Conservation (phyloP, 2,329 filamentous ascomycete species). For the Metarhizium rileyi region DNA sequence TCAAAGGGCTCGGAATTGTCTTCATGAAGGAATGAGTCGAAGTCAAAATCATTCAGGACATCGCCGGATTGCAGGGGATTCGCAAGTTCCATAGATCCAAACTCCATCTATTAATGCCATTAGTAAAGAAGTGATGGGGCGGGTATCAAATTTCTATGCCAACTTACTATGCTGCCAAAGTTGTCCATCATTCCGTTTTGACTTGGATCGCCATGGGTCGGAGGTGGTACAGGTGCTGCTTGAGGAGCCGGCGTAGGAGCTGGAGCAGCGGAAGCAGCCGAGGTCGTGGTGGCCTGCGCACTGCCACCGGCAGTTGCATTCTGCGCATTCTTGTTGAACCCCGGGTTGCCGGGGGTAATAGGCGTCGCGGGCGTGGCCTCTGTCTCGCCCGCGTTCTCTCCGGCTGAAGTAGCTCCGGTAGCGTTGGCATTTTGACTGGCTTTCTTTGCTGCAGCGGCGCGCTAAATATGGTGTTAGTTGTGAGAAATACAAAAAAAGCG, state of each 20-base stretch:
- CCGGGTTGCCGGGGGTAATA: slow-evolving; percentile 47
- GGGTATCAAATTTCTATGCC: not conserved
- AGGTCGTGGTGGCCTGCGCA: slow-evolving; percentile 14
- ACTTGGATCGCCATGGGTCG: slow-evolving; percentile 36
- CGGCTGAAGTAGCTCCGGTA: slow-evolving; percentile 43
- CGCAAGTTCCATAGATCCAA: slow-evolving; percentile 42
- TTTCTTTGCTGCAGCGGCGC: slow-evolving; percentile 48
- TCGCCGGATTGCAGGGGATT: slow-evolving; percentile 44
- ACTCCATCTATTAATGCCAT: slow-evolving; percentile 29
- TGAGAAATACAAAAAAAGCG: not conserved
- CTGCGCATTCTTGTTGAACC: slow-evolving; percentile 31
- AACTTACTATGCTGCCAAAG: slow-evolving; percentile 33
- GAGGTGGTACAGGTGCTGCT: slow-evolving; percentile 21
- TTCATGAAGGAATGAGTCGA: slow-evolving; percentile 57
- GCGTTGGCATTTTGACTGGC: slow-evolving; percentile 43
- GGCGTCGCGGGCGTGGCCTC: slow-evolving; percentile 55
- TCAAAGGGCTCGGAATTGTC: slow-evolving; percentile 39
- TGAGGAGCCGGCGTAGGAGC: slow-evolving; percentile 19
- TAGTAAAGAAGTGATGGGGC: slow-evolving; percentile 3
- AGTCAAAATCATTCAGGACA: slow-evolving; percentile 57
- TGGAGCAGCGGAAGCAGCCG: slow-evolving; percentile 11
- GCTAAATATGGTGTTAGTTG: slow-evolving; percentile 17
- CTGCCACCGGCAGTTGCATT: slow-evolving; percentile 18
- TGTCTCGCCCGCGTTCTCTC: slow-evolving; percentile 44
- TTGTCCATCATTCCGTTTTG: slow-evolving; percentile 41